A percentile compares a stretch with the other conserved stretches of the same genome.
Conservation (phyloP, 805 yeast species). For the Sugiyamaella mastotermitis region DNA sequence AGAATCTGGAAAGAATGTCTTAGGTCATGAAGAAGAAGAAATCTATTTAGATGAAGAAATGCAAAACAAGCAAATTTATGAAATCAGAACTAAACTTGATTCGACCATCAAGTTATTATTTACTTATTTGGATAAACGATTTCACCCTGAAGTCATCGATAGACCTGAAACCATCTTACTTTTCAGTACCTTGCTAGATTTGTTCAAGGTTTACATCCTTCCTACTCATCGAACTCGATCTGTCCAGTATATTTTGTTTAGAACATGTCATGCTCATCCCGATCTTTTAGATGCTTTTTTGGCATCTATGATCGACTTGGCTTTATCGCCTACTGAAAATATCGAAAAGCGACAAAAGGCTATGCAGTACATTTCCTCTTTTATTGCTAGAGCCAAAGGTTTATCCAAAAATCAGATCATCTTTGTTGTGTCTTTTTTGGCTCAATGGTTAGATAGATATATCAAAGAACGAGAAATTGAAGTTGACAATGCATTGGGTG, state of each 20-base stretch:
- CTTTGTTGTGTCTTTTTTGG: slow-evolving; percentile 74
- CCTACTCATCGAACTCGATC: slow-evolving; percentile 91
- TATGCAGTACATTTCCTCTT: slow-evolving; percentile 86
- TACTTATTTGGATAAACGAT: slow-evolving; percentile 40
- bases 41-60: slow-evolving; percentile 6
- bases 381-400: slow-evolving; percentile 77
- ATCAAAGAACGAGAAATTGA: slow-evolving; percentile 82
- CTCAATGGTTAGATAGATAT: slow-evolving; percentile 78
- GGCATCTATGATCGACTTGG: slow-evolving; percentile 74
- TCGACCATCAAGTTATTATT: slow-evolving; percentile 55
- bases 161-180: slow-evolving; percentile 60
- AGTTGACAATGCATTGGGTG: slow-evolving; percentile 53
- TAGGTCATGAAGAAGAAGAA: no score
- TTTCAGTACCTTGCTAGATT: slow-evolving; percentile 66
- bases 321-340: slow-evolving; percentile 63
- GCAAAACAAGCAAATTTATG: no score
- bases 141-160: slow-evolving; percentile 46
- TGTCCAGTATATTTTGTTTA: slow-evolving; percentile 78
- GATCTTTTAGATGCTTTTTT: slow-evolving; percentile 81
- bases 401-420: slow-evolving; percentile 67
- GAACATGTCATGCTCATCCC: slow-evolving; percentile 71
- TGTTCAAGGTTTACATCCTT: slow-evolving; percentile 74
- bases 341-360: slow-evolving; percentile 78
- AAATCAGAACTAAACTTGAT: slow-evolving; percentile 66
- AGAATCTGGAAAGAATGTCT: slow-evolving; percentile 30